Conservation (phyloP, 805 yeast genomes). For the Yarrowia sp. region DNA sequence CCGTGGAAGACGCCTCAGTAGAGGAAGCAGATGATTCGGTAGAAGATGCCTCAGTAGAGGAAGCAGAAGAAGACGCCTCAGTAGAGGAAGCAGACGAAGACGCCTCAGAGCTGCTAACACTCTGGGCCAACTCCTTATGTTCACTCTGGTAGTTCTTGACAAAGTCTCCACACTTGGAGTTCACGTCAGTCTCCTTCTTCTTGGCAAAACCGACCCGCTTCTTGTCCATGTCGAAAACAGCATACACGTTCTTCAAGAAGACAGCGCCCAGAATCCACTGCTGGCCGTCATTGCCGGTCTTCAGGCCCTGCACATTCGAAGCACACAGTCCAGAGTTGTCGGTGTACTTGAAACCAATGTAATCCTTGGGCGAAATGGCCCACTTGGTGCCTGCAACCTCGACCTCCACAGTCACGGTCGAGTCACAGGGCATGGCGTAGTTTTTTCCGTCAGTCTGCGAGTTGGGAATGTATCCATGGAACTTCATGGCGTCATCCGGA, state of each 20-base stretch:
- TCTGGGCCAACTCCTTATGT: slow-evolving; percentile 4
- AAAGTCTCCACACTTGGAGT: slow-evolving; percentile 13
- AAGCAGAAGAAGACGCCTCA: background rate
- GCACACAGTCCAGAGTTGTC: slow-evolving; percentile 61
- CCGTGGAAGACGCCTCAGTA: background rate
- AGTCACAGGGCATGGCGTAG: slow-evolving; percentile 65
- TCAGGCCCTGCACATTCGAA: slow-evolving; percentile 68
- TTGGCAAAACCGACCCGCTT: slow-evolving; percentile 62
- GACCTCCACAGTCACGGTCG: slow-evolving; percentile 54
- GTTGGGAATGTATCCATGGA: slow-evolving; percentile 60
- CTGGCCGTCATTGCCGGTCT: slow-evolving; percentile 50
- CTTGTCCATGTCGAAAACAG: slow-evolving; percentile 63
- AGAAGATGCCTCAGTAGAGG: background rate
- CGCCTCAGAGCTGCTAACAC: too few relatives aligned
- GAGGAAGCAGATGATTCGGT: background rate
- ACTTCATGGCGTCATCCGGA: slow-evolving; percentile 58
- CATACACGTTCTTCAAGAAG: slow-evolving; percentile 61
- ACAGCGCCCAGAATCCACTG: slow-evolving; percentile 72
- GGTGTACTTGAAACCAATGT: slow-evolving; percentile 59
- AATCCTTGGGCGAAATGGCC: slow-evolving; percentile 55
- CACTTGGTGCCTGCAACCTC: slow-evolving; percentile 56
- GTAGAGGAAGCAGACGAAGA: background rate
- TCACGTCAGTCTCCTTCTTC: slow-evolving; percentile 44
- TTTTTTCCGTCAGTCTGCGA: slow-evolving; percentile 67
- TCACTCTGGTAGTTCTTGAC: slow-evolving; percentile 17